Evolutionary conservation across 2,329 filamentous ascomycete species (phyloP).

Genomic region (Aspergillus ruber): DNA sequence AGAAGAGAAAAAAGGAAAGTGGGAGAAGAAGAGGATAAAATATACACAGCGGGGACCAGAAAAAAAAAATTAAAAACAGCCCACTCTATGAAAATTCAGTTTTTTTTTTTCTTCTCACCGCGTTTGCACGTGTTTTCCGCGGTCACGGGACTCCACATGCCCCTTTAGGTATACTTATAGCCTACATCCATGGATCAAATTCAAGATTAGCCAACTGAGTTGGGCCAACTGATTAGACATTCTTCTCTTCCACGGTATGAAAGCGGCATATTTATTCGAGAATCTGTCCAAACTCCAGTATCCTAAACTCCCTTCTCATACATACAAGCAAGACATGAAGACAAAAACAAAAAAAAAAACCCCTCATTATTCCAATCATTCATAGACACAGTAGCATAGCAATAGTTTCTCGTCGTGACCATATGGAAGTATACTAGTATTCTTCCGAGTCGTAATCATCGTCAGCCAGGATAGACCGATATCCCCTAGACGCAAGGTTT

Average conservation of each 20-base stretch:
- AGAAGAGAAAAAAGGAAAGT: slow-evolving; percentile 17
- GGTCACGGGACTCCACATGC: not conserved
- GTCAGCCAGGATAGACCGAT: slow-evolving; percentile 69
- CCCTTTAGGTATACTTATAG: too few relatives aligned
- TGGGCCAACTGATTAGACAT: too few relatives aligned
- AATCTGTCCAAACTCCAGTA: not conserved
- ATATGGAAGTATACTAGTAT: slow-evolving; percentile 22
- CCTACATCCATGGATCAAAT: not conserved
- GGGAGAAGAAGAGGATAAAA: slow-evolving; percentile 7
- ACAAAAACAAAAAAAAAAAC: not conserved
- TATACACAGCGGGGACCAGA: slow-evolving; percentile 17
- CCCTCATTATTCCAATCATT: too few relatives aligned
- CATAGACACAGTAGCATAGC: not conserved
- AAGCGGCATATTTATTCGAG: too few relatives aligned
- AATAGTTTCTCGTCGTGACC: too few relatives aligned
- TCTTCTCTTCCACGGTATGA: too few relatives aligned
- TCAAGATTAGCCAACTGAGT: not conserved
- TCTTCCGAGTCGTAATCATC: slow-evolving; percentile 72
- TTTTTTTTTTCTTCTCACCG: slow-evolving; percentile 1
- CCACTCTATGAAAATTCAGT: not conserved
- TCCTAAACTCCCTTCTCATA: not conserved
- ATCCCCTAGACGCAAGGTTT: slow-evolving; percentile 72
- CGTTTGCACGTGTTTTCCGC: slow-evolving; percentile 1
- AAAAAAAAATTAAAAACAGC: slow-evolving; percentile 1
- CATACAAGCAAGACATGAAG: not conserved